Base-by-base conservation (phyloP, 1,284 basidiomycete genomes). In the Ceratobasidium theobromae region DNA sequence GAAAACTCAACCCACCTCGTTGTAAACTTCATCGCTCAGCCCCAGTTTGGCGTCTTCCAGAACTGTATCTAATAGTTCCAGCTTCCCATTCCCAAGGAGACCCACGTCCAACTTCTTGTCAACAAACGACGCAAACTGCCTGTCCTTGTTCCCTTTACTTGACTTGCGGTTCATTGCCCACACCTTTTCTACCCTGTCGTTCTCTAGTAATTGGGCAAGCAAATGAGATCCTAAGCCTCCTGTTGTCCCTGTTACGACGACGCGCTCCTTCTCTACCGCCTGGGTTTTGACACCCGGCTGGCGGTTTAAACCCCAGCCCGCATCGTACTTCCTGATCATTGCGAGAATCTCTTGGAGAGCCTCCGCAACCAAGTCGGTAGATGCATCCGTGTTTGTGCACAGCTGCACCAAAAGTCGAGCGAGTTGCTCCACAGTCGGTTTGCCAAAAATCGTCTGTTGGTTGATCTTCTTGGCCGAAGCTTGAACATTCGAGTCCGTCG, bases 241-340 rank as follows among this genome's bases (percentile, higher is more conserved):
- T n/a, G 76, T 77, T 4, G 74, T 75, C 1, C 77, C 77, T 2
- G 76, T 78, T 23, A 77, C 48, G 4, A 77, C 53, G 1, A 77
- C 70, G 3, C 72, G 71, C 11, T 76, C 53, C 5, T 40, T 43
- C 14, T 12, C 25, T 14, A 21, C 9, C 18, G 9, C 9, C 6
- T 21, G 43, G 43, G 6, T 14, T 11, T 45, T 25, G 32, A 23
- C 25, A 18, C 1, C 14, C 8, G 40, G 16, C 11, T 43, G n/a
- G 8, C 16, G 52, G 52, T 9, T 23, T 8, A 16, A 38, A 45
- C 5, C 9, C 18, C 43, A 21, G 43, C 43, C 43, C 6, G 9
- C 5, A n/a, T 45, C 43, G 43, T 45, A 45, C 21, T 40, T 55
- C 28, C 43, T 25, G 40, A 55, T 55, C 16, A 43, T 25, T 27